Conservation (phyloP, 306 rosid genomes). For the Quercus cerris region DNA sequence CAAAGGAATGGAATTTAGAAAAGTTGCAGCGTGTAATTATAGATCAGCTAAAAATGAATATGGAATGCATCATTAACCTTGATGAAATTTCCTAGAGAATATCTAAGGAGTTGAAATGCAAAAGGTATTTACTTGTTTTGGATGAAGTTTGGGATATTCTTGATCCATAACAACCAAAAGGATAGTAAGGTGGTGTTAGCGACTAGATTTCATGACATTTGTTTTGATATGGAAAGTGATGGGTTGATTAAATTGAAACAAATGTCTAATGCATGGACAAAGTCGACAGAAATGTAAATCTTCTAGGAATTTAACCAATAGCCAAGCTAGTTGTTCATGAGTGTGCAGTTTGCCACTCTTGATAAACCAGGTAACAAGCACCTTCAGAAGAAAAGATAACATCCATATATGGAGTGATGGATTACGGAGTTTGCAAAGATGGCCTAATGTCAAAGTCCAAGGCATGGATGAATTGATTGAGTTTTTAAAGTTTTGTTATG, state of each 20-base stretch:
- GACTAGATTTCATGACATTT: neutral
- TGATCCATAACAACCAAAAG: neutral
- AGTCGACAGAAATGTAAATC: neutral
- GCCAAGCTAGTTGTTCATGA: constrained; percentile 14
- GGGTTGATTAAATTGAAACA: neutral
- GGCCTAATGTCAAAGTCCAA: constrained; percentile 8
- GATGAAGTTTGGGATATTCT: constrained; percentile 16
- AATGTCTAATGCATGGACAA: constrained; percentile 32
- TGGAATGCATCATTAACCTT: neutral
- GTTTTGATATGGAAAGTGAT: neutral
- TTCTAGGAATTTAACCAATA: constrained; percentile 2
- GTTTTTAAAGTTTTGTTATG: neutral
- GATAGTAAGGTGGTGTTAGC: constrained; percentile 22
- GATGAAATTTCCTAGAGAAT: constrained; percentile 11
- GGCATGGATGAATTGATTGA: constrained; percentile 1
- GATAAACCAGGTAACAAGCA: constrained; percentile 14
- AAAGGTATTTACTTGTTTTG: constrained; percentile 27
- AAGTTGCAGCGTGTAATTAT: neutral
- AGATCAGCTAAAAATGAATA: neutral
- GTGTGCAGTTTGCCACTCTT: constrained; percentile 31
- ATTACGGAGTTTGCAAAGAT: constrained; percentile 5
- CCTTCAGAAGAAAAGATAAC: constrained; percentile 16
- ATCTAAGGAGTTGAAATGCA: neutral
- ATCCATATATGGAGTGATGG: constrained; percentile 14
- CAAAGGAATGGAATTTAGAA: neutral